Conservation (phyloP, 768 basidiomycete genomes). For the Lanmaoa rubissima region DNA sequence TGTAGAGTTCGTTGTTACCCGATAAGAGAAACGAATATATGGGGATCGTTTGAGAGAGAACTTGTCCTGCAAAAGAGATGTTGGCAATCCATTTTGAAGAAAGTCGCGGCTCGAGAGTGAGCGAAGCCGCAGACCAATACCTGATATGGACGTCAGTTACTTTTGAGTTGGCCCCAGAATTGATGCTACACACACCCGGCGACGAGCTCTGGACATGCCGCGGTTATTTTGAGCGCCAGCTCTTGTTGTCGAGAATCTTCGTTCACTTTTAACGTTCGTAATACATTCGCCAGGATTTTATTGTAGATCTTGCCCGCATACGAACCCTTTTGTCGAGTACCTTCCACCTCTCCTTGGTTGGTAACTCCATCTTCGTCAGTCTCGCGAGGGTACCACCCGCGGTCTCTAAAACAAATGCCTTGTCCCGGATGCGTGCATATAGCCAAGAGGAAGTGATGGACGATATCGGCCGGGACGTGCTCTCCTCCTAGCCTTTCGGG, state of each 20-base stretch:
- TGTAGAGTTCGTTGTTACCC: slow-evolving; percentile 44
- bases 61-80: slow-evolving; percentile 74
- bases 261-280: slow-evolving; percentile 79
- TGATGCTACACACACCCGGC: slow-evolving; percentile 51
- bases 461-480: slow-evolving; percentile 70
- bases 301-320: slow-evolving; percentile 63
- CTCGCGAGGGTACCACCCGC: slow-evolving; percentile 88
- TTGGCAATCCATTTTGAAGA: slow-evolving; percentile 92
- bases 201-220: slow-evolving; percentile 83
- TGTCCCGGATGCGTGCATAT: slow-evolving; percentile 78
- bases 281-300: slow-evolving; percentile 73
- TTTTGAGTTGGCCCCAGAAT: neutral
- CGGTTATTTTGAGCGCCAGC: slow-evolving; percentile 75
- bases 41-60: slow-evolving; percentile 79
- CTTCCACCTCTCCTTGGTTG: slow-evolving; percentile 38
- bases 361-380: slow-evolving; percentile 38
- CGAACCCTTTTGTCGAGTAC: slow-evolving; percentile 31
- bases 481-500: slow-evolving; percentile 50
- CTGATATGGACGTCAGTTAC: slow-evolving; percentile 37
- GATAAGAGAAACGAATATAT: slow-evolving; percentile 57
- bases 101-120: slow-evolving; percentile 82
- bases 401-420: slow-evolving; percentile 85
- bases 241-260: slow-evolving; percentile 87
- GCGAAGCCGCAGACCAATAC: slow-evolving; percentile 65
- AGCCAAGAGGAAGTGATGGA: slow-evolving; percentile 84